phyloP scores from a whole-genome alignment of 2,329 filamentous ascomycete genomes.

The Aspergillus pseudoterreus region DNA sequence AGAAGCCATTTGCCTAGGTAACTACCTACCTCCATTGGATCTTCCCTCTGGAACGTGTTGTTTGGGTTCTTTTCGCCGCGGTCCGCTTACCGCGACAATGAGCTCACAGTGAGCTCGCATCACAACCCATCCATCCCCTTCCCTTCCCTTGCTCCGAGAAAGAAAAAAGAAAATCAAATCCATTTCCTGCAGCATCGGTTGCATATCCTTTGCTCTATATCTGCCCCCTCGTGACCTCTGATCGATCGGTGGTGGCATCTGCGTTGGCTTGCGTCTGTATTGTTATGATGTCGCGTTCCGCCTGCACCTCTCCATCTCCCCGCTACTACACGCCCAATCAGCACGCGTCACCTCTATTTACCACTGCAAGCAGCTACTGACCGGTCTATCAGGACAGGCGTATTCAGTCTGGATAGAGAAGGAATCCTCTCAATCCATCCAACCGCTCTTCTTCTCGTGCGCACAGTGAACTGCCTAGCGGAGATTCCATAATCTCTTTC shows the following conservation, averaged over 20 bases:
- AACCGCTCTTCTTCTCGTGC: constrained; percentile 9
- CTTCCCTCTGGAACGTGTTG: constrained; percentile 4
- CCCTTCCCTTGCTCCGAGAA: not conserved
- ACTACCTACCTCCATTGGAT: constrained; percentile 1
- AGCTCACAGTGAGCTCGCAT: not conserved
- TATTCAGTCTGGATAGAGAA: not conserved
- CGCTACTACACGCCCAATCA: constrained; percentile 18
- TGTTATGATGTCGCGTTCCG: constrained; percentile 19
- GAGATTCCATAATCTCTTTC: constrained; percentile 5
- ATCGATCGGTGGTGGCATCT: not conserved
- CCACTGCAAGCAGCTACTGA: constrained; percentile 11
- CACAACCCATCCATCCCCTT: not conserved
- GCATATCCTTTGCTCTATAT: not conserved
- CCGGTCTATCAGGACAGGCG: constrained; percentile 11
- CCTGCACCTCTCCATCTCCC: constrained; percentile 8
- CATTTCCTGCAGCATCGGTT: too few relatives aligned
- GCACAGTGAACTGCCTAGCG: constrained; percentile 1
- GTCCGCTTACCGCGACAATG: constrained; percentile 16
- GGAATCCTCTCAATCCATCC: too few relatives aligned
- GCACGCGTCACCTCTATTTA: constrained; percentile 22
- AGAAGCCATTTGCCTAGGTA: constrained; percentile 8
- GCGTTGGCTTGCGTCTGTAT: constrained; percentile 4
- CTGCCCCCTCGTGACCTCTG: not conserved
- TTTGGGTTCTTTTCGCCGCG: constrained; percentile 12
- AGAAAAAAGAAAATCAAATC: too few relatives aligned